Base-by-base conservation (phyloP, 306 rosid genomes). In the Potentilla sterilis region DNA sequence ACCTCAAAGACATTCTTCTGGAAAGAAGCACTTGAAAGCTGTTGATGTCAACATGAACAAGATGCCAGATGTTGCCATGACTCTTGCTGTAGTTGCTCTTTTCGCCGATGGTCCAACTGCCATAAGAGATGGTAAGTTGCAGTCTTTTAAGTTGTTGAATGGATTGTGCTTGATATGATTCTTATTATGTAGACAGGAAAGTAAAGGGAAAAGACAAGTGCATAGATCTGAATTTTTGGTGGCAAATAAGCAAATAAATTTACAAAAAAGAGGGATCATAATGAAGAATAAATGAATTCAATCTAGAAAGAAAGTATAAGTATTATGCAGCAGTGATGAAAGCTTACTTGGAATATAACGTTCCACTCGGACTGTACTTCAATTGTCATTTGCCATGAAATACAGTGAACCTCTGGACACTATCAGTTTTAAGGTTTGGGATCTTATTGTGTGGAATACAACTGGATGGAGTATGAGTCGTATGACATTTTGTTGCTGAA, bases 1-100 rank as follows among this genome's bases (percentile, higher is more conserved):
- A 54, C 97, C 97, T 16, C 90, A 77, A 24, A 85, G 86, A 67
- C 90, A 86, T 77, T 82, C 98, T 84, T 81, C 87, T 2, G 82
- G 77, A 74, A 81, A 70, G 74, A 88, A 89, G 74, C 90, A 87
- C 80, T 86, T 96, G 86, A 87, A 78, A 75, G 94, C 89, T 55
- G 37, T 92, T 77, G 98, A 96, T 86, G 98, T 92, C 79, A 89
- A 96, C 78, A 96, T 96, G 99, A 96, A 96, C 90, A 96, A 96
- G 90, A 96, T 96, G 99, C 99, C 99, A 8, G 99, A 96, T 89
- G 99, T 96, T 90, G 99, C 98, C 69, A 96, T 96, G 99, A 96
- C 99, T 18, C 99, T 96, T 57, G 99, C 99, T 46, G 98, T 96
- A 10, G 98, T 90, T 70, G 99, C 99, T 42, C 88, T 96, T 37